Evolutionary conservation across 352 stramenopile genomes (phyloP), one percentile per base, ranked within the genome.

Genomic region (Plasmopara halstedii): DNA sequence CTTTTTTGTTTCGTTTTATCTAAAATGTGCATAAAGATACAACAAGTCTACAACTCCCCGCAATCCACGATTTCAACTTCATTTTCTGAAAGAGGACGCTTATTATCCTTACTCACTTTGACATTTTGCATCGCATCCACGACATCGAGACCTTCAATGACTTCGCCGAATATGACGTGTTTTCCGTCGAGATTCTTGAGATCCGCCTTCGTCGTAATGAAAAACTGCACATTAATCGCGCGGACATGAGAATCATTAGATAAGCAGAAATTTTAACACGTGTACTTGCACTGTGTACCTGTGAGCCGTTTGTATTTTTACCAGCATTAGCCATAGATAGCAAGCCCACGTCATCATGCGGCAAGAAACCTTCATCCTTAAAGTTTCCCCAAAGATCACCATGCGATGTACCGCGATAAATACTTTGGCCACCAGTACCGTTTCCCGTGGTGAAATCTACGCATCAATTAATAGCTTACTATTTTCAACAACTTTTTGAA

Each of bases 141-240:
- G 10, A 88, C 58, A n/a, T 83, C 70, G 22, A 85, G 63, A 15
- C 77, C 73, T 21, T 94, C 77, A 32, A 96, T 57, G 11, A 97
- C 81, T 57, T 97, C 89, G 20, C 95, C 95, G 76, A 99, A 99
- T 6, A 99, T 93, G 4, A 96, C 82, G 63, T 99, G 95, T 67
- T 98, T 98, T 25, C 80, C 86, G 71, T 99, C 91, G 13, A 88
- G 44, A 44, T 85, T 85, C 17, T 64, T 77, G 22, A 86, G 61
- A 1, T 56, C 54, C 6, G 73, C 65, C 36, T 75, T 77, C 8
- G 71, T 88, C 20, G 77, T 88, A 42, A 88, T 85, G 61, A 88
- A 88, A 50, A 88, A 88, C 73, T 88, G 33, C 17, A 27, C 25
- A 41, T 35, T 42, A n/a, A n/a, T n/a, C n/a, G n/a, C n/a, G n/a